Evolutionary conservation across 2,329 filamentous ascomycete species (phyloP), one percentile per base, ranked within the genome.

Genomic region (Macrophomina phaseolina): DNA sequence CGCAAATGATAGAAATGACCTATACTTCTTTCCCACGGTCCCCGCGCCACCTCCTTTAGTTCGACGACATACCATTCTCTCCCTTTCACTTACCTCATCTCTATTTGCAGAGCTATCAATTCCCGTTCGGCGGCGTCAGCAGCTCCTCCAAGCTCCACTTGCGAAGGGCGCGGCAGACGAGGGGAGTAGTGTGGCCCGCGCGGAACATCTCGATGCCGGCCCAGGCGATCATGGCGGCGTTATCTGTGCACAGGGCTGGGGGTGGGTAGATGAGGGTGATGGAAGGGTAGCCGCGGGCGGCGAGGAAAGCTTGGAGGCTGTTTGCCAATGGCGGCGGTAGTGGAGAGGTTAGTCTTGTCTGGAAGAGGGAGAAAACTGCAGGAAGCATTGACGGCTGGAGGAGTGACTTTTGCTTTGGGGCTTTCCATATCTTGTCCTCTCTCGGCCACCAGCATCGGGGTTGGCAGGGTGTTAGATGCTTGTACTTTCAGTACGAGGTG

Each of bases 201-300:
- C 91, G 86, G 74, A 87, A 97, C 94, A 99, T 97, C 80, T 98
- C 94, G 70, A 94, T 85, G 0, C 91, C 95, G 0, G 94, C 85
- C 94, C 95, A 98, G 1, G 91, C 94, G 76, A 98, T 94, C 95
- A 99, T 99, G 56, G 93, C 92, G 12, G 95, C 95, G 78, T 99
- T 98, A 74, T 99, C 95, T 0, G 93, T 97, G 75, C 95, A 98
- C 64, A 94, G 83, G 49, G 84, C 82, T 9, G 87, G 79, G 2
- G 93, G 93, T n/a, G 95, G 94, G 65, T 90, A 91, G 36, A 90
- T 79, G 7, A 97, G 77, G 11, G 83, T 72, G 34, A 96, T 77
- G 69, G 87, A 72, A 0, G 75, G 74, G 73, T 88, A 90, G 0
- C 91, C 91, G 51, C 90, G 86, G n/a, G 83, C 85, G 69, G 90